phyloP scores from a whole-genome alignment of 139 green algal genomes.

The Pleodorina starrii region DNA sequence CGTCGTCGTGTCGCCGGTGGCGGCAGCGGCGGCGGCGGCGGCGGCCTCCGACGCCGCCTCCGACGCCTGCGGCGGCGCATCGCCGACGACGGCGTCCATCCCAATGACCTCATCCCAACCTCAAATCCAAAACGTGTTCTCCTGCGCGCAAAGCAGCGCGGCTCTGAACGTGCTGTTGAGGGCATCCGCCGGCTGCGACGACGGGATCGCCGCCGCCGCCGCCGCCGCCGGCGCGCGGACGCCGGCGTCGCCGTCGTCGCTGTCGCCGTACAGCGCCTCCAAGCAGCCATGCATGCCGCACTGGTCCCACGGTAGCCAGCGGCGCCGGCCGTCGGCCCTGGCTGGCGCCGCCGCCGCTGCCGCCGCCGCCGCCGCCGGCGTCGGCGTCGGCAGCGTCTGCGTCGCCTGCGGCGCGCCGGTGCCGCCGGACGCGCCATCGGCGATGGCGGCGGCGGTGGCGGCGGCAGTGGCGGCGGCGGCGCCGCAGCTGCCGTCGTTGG shows the following conservation, averaged over 20 bases:
- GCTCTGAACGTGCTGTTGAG: background rate
- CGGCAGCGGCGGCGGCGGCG: background rate
- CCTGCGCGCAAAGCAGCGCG: background rate
- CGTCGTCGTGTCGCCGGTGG: too few species aligned
- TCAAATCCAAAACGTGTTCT: too few species aligned
- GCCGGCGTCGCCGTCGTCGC: background rate
- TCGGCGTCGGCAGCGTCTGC: background rate
- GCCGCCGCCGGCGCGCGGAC: background rate
- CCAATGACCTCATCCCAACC: too few species aligned
- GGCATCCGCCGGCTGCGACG: background rate
- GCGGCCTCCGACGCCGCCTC: background rate
- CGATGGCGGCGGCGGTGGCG: background rate
- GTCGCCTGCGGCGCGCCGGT: background rate
- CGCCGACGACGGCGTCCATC: background rate
- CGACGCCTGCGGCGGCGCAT: background rate
- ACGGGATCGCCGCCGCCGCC: background rate
- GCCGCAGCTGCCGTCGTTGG: background rate
- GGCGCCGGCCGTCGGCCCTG: too few species aligned
- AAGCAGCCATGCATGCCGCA: too few species aligned
- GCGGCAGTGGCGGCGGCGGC: background rate
- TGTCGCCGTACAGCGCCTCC: too few species aligned
- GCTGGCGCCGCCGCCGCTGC: too few species aligned
- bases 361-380: background rate
- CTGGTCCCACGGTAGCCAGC: too few species aligned
- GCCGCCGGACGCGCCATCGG: background rate